phyloP scores from a whole-genome alignment of 148 eudicot species.

The Nyssa sinensis region DNA sequence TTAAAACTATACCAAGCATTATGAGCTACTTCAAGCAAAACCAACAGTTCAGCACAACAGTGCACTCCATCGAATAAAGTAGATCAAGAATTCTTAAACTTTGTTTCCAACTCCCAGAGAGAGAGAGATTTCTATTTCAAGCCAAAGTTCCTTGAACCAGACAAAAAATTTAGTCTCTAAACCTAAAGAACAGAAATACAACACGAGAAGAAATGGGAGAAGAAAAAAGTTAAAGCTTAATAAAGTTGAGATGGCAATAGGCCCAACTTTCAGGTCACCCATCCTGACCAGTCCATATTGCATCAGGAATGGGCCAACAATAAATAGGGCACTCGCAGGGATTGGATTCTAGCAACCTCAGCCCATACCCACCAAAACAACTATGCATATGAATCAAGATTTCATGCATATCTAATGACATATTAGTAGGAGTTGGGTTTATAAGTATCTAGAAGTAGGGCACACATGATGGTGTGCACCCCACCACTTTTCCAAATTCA shows the following conservation, averaged over 20 bases:
- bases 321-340: neutral
- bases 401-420: too few species aligned
- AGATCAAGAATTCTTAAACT: neutral
- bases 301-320: neutral
- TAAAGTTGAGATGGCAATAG: neutral
- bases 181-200: neutral
- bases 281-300: neutral
- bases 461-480: too few species aligned
- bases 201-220: neutral
- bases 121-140: neutral
- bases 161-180: neutral
- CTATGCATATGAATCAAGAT: too few species aligned
- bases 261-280: neutral
- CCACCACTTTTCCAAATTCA: too few species aligned
- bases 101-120: neutral
- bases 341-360: neutral
- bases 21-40: neutral
- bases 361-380: too few species aligned
- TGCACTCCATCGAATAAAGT: neutral
- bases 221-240: neutral
- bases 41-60: neutral
- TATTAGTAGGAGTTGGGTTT: too few species aligned
- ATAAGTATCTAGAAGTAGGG: too few species aligned
- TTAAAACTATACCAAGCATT: neutral
- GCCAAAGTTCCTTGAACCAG: neutral